Percentiles rank a stretch among this genome's conserved stretches.
phyloP scores from a whole-genome alignment of 768 basidiomycete species.

The Leccinum longicurvipes region DNA sequence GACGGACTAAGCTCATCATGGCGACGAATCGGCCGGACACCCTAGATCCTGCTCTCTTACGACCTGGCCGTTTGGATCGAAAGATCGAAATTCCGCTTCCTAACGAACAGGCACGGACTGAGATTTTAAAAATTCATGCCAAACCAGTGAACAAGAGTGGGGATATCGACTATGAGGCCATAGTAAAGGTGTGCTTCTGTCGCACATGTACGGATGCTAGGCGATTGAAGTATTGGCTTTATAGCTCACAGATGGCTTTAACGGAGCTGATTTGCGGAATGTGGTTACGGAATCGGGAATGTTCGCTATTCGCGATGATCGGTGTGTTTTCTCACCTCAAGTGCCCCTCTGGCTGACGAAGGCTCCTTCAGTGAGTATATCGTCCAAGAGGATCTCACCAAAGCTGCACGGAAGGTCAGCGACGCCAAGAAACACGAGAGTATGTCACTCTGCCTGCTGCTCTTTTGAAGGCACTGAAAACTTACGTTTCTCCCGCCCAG shows the following conservation, averaged over 20 bases:
- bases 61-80: conserved; percentile 92
- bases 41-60: conserved; percentile 92
- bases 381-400: conserved; percentile 92
- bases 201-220: neutral
- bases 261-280: conserved; percentile 95
- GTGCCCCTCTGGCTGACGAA: conserved; percentile 1
- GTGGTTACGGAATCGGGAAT: conserved; percentile 95
- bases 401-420: conserved; percentile 91
- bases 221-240: conserved; percentile 5
- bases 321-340: conserved; percentile 42
- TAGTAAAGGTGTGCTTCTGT: conserved; percentile 71
- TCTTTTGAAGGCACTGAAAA: conserved; percentile 1
- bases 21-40: conserved; percentile 99
- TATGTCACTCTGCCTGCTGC: conserved; percentile 37
- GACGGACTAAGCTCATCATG: conserved; percentile 96
- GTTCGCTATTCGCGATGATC: conserved; percentile 97
- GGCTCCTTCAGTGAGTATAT: conserved; percentile 66
- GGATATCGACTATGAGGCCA: conserved; percentile 96
- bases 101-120: conserved; percentile 93
- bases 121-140: conserved; percentile 97
- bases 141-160: conserved; percentile 91
- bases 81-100: conserved; percentile 98
- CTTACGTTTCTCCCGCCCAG: conserved; percentile 14
- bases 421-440: conserved; percentile 99
- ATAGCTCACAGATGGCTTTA: conserved; percentile 86